Base-by-base conservation (phyloP, 352 stramenopile genomes). In the Pythium inflatum region DNA sequence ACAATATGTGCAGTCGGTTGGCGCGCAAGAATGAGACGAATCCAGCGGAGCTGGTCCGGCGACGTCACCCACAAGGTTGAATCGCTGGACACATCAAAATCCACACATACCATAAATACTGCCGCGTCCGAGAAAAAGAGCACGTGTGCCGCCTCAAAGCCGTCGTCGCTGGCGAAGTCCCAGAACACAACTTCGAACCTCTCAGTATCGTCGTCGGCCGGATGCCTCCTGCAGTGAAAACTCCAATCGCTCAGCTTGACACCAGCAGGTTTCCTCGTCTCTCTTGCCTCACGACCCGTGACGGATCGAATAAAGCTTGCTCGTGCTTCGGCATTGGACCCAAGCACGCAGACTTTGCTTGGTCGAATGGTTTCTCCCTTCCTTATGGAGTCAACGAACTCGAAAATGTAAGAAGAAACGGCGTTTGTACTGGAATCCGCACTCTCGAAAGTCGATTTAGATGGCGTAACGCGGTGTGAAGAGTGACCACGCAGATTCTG, bases 121-220 rank as follows among this genome's bases (percentile, higher is more conserved):
- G 48, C 20, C 25, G 24, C 1, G 14, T 55, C 30, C n/a, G 24
- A 55, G 43, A 50, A 25, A 50, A 50, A 53, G 18, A 53, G 11
- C n/a, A 14, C 9, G 13, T 30, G 11, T 6, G n/a, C 45, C 6
- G 25, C 5, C 25, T 53, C 45, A 7, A 53, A 27, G 5, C 45
- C 45, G 22, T 53, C 45, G n/a, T 25, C 45, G 27, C 27, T 28
- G 20, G n/a, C 18, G 25, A 53, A 6, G 20, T 53, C 25, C 45
- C 45, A 53, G 20, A 53, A 53, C 45, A 53, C n/a, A n/a, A 53
- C 45, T 53, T 53, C 45, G 45, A 12, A 31, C 27, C 27, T n/a
- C 45, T 53, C 18, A 6, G 45, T 30, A 5, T 28, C 4, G 9
- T 8, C 8, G 13, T 53, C 13, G 45, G 22, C 20, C 13, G 12